Base-by-base conservation (phyloP, 805 yeast genomes). In the Wickerhamiella kurtzmanii region DNA sequence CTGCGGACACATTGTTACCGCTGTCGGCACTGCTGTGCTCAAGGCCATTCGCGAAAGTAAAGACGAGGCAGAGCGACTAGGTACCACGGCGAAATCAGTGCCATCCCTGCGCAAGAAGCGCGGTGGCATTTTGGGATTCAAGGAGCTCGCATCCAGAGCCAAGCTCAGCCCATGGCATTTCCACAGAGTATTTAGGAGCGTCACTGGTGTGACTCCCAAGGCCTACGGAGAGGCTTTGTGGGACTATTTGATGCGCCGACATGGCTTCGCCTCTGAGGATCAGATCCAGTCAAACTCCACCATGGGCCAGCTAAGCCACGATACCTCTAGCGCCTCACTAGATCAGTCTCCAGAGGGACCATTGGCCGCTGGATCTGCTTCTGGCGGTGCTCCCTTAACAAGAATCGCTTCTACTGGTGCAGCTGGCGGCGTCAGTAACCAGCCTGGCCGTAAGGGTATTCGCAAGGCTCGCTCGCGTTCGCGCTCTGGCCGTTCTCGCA, bases 101-200 rank as follows among this genome's bases (percentile, higher is more conserved):
- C 51, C 59, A 11, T 56, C 57, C 9, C 54, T 65, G 17, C 59
- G 63, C 45, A 62, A 63, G 53, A 54, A 64, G 46, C 56, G 67
- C 18, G 67, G 67, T 18, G 68, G 68, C 13, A 61, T 64, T 28
- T 50, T 64, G 53, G 68, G 80, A 51, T 86, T 86, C 67, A 82
- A 84, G 62, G 95, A 86, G 61, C 71, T 86, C 58, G 95, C 95
- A 6, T 79, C 84, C 18, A 82, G 85, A 59, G 79, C 87, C 8
- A 81, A 81, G 54, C 71, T 86, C 49, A 76, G 85, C 9, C 92
- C 95, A 21, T 86, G 95, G 95, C 95, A 86, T 64, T 86, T 86
- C 64, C 95, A 86, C 68, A 70, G 95, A 44, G 94, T 86, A 20
- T 86, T 86, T 70, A 81, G 86, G 63, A 75, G 80, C 47, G 83